phyloP scores from a whole-genome alignment of 768 basidiomycete genomes.

The Leccinum longicurvipes region DNA sequence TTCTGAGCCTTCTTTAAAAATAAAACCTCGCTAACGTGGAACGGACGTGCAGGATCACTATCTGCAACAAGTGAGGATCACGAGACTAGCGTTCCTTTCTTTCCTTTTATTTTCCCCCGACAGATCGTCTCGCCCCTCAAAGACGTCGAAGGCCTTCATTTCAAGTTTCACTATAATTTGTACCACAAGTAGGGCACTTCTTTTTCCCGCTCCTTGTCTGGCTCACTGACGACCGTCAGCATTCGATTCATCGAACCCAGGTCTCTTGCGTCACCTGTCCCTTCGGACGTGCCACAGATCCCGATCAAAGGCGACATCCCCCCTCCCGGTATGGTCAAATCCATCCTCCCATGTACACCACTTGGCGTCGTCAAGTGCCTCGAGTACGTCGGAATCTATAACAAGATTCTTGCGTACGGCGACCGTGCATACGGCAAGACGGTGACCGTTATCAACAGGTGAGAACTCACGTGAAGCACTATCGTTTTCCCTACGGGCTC shows the following conservation, averaged over 20 bases:
- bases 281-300: conserved; percentile 28
- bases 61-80: conserved; percentile 72
- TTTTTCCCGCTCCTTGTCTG: neutral
- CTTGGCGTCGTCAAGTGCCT: conserved; percentile 95
- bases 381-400: conserved; percentile 90
- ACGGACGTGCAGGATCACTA: conserved; percentile 75
- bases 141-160: conserved; percentile 96
- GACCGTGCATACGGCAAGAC: conserved; percentile 93
- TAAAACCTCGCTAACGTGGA: conserved; percentile 2
- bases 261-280: conserved; percentile 53
- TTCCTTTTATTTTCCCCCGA: neutral
- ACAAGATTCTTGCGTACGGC: conserved; percentile 86
- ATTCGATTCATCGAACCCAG: conserved; percentile 88
- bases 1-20: neutral
- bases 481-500: neutral
- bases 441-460: conserved; percentile 94
- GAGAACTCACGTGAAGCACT: conserved; percentile 9
- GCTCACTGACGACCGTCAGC: conserved; percentile 39
- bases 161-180: conserved; percentile 92
- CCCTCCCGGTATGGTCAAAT: conserved; percentile 87
- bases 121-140: conserved; percentile 93
- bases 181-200: conserved; percentile 77
- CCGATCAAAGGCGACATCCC: conserved; percentile 54
- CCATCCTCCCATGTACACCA: conserved; percentile 95
- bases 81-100: neutral